Percentiles rank a stretch among this genome's conserved stretches.
Evolutionary conservation across 495 filamentous ascomycete genomes (phyloP).

Genomic region (Penicillium herquei): DNA sequence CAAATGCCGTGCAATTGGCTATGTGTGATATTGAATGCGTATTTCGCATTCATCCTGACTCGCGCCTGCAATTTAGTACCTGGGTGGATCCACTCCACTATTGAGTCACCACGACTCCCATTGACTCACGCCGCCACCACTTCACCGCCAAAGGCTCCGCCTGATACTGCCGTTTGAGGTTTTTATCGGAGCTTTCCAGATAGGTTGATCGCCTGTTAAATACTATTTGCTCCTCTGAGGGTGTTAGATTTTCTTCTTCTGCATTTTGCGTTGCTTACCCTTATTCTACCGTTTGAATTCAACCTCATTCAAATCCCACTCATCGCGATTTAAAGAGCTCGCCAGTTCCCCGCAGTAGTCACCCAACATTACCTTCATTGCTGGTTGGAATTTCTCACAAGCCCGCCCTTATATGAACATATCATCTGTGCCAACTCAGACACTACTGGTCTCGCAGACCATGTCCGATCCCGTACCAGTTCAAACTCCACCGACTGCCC

Average conservation of each 20-base stretch:
- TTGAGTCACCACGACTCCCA: slow-evolving; percentile 10
- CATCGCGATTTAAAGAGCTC: neutral
- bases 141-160: slow-evolving; percentile 18
- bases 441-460: slow-evolving; percentile 5
- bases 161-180: slow-evolving; percentile 20
- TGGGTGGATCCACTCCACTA: neutral
- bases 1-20: too few relatives aligned
- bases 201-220: slow-evolving; percentile 10
- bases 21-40: too few relatives aligned
- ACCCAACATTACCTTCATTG: neutral
- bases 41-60: too few relatives aligned
- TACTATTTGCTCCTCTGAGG: slow-evolving; percentile 3
- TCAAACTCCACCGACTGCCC: slow-evolving; percentile 18
- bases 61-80: too few relatives aligned
- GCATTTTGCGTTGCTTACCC: neutral
- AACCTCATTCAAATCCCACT: neutral
- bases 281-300: neutral
- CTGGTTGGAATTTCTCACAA: neutral
- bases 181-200: slow-evolving; percentile 18
- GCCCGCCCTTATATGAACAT: slow-evolving; percentile 16
- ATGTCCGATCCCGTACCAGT: slow-evolving; percentile 24
- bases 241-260: slow-evolving; percentile 8
- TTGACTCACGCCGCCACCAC: slow-evolving; percentile 12
- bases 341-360: neutral
- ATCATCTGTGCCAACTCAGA: neutral